These are phyloP conservation scores for Nemania abortiva DNA, from an alignment of 2,329 filamentous ascomycete genomes.

Conservation along the genomic window DNA sequence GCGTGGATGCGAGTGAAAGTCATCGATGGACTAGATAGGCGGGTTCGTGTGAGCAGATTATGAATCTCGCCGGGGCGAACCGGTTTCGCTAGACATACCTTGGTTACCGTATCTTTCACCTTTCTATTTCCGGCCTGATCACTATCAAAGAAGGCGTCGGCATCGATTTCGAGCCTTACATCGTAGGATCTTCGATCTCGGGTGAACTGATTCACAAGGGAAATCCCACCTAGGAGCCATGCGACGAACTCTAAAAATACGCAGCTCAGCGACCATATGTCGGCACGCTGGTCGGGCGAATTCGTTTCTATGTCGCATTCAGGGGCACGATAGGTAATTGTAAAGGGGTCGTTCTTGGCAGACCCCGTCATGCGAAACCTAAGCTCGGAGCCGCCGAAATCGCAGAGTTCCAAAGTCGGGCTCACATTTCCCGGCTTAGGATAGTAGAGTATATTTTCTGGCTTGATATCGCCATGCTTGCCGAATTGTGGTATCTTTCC, in stretches of 20 bases:
- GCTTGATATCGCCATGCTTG: background rate
- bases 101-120: background rate
- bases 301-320: constrained; percentile 6
- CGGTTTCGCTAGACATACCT: background rate
- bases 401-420: background rate
- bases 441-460: background rate
- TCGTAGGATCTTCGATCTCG: background rate
- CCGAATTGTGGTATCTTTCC: background rate
- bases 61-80: background rate
- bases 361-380: constrained; percentile 24
- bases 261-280: constrained; percentile 32
- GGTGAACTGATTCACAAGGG: constrained; percentile 8
- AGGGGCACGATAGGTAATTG: constrained; percentile 10
- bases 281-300: constrained; percentile 8
- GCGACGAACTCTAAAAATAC: constrained; percentile 31
- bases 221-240: constrained; percentile 20
- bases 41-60: background rate
- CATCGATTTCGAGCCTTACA: background rate
- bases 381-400: constrained; percentile 22
- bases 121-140: background rate
- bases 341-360: background rate
- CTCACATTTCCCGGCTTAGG: background rate
- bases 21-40: background rate
- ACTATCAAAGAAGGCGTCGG: background rate
- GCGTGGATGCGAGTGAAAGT: background rate